Base-by-base conservation (phyloP, 345 rosid genomes). In the Mallotus nudiflorus region DNA sequence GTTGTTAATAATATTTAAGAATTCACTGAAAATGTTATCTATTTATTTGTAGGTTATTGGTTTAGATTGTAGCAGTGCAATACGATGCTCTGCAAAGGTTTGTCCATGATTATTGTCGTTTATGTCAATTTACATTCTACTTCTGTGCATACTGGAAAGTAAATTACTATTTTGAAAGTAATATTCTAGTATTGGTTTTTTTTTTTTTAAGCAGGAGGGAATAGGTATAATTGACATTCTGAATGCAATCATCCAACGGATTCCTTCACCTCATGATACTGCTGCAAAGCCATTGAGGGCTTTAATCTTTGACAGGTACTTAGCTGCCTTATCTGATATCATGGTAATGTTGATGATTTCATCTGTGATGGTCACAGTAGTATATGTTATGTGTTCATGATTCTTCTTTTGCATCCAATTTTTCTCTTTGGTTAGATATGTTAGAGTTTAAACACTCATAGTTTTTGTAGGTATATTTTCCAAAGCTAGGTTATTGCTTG, bases 31-130 rank as follows among this genome's bases (percentile, higher is more conserved):
- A 51, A 22, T 52, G 48, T 18, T 12, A n/a, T 27, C 39, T 22
- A 25, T 56, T 70, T 72, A 12, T 75, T 27, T 77, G 81, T 77
- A 92, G 98, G 90, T 94, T 82, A 75, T 94, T 62, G 98, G 98
- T 69, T 85, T 95, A 77, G 99, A 95, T 74, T 95, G 99, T 80
- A 92, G 90, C 81, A 79, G 85, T 70, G 97, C 97, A 71, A 90
- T 95, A 78, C 79, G 80, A 72, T 95, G 99, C 87, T 95, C 99
- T 12, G 99, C 99, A 73, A 95, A 95, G 99, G 99, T 94, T 78
- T 69, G 88, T 69, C 68, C 56, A 29, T 19, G 60, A 56, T 44
- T 61, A 25, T 62, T 69, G 25, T 66, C 46, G 67, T 57, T 22
- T 22, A 62, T 29, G 12, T 44, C 8, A 62, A 50, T 35, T 39